Conservation (phyloP, 192 early-diverging fungal genomes). For the Globomyces pollinis-pini region DNA sequence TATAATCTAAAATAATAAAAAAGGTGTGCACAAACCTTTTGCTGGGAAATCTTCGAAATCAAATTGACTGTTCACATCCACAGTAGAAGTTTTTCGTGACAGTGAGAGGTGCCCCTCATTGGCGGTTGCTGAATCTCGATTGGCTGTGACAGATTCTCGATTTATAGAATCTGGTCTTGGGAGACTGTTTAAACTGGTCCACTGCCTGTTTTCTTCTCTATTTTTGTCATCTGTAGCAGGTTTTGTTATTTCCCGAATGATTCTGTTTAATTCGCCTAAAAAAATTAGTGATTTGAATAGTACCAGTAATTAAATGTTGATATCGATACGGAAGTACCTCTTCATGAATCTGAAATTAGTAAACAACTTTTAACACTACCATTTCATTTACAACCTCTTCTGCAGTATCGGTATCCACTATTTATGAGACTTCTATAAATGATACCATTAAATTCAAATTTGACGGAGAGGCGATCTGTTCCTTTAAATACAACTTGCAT, state of each 20-base stretch:
- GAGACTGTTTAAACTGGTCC: slow-evolving; percentile 11
- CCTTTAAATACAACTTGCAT: slow-evolving; percentile 73
- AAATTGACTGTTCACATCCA: slow-evolving; percentile 11
- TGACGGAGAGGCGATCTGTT: slow-evolving; percentile 69
- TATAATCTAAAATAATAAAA: slow-evolving; percentile 29
- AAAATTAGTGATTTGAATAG: no score
- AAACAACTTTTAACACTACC: no score
- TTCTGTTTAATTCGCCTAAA: slow-evolving; percentile 82
- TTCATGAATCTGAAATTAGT: slow-evolving; percentile 60
- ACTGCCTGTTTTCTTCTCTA: slow-evolving; percentile 45
- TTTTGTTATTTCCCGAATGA: slow-evolving; percentile 65
- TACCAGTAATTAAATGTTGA: slow-evolving; percentile 66
- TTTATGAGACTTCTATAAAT: slow-evolving; percentile 4
- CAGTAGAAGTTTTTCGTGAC: slow-evolving; percentile 20
- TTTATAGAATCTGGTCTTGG: no score
- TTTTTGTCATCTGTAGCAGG: slow-evolving; percentile 49
- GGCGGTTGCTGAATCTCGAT: slow-evolving; percentile 2
- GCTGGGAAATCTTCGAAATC: slow-evolving; percentile 32
- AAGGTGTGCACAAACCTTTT: slow-evolving; percentile 24
- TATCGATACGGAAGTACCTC: slow-evolving; percentile 65
- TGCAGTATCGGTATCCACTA: slow-evolving; percentile 65
- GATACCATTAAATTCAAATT: slow-evolving; percentile 67
- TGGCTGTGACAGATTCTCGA: slow-evolving; percentile 1
- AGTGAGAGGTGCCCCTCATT: slow-evolving; percentile 8
- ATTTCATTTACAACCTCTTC: slow-evolving; percentile 75